Base-by-base conservation (phyloP, 768 basidiomycete species). In the Naematelia aurantialba region DNA sequence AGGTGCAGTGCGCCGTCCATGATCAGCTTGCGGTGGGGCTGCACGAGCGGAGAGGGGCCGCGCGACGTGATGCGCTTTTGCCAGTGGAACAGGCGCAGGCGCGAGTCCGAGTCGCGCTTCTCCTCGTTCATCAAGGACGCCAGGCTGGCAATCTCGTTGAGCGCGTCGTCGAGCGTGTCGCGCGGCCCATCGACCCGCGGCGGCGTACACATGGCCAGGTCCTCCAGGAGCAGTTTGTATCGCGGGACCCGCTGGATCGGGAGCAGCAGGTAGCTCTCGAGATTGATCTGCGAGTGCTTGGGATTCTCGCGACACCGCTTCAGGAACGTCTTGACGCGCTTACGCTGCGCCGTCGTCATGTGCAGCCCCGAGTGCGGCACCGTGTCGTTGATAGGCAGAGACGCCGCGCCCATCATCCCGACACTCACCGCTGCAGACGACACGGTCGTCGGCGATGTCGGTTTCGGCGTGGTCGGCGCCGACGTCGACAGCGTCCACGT, bases 81-180 rank as follows among this genome's bases (percentile, higher is more conserved):
- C 76, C 75, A 77, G 70, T 88, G 85, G 17, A 97, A 89, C 24
- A 98, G 84, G 72, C 91, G 89, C 47, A 87, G 83, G 21, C 96
- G 83, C 1, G 89, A 92, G 78, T 99, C 96, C 1, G 91, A 83
- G 67, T 97, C 93, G 1, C 96, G 85, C 76, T 97, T 98, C 62
- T 91, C 91, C 79, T 99, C 96, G 76, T 99, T 99, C 89, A 99
- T 96, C 70, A 89, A 89, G 51, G 85, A 89, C 2, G 96, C 92
- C 51, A 98, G 79, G 12, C 84, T 84, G 0, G 91, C 85, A 65
- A 98, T 96, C 78, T 94, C 90, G 19, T 85, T 80, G 45, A 96
- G 78, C 4, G 93, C 93, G 57, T 84, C 85, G 65, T 91, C 89
- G 54, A 99, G 81, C 24, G 89, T 85, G 70, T 93, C 89, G 62